Percentiles rank a stretch among this genome's conserved stretches.
Evolutionary conservation across 176 grass and related monocot species (phyloP).

Genomic region (Bothriochloa decipiens): DNA sequence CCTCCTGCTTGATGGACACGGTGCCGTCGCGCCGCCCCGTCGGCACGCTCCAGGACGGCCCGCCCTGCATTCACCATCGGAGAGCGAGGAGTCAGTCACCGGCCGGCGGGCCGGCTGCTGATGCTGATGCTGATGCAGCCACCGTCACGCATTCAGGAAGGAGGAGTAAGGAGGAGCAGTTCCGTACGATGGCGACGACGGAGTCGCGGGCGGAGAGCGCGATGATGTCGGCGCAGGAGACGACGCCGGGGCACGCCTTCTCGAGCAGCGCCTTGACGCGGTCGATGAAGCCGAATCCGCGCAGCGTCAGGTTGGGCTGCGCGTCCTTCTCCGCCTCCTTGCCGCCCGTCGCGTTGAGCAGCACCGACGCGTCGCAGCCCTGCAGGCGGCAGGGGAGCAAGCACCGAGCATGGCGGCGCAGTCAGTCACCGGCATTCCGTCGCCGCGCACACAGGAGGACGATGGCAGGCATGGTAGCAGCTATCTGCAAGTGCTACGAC

Average conservation of each 20-base stretch:
- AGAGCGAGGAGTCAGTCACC: too few relatives aligned
- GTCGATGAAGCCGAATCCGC: conserved; percentile 78
- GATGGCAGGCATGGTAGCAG: background rate
- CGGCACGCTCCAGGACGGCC: conserved; percentile 80
- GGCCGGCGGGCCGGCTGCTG: too few relatives aligned
- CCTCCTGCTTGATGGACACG: conserved; percentile 72
- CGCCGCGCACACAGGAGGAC: too few relatives aligned
- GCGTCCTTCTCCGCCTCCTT: conserved; percentile 72
- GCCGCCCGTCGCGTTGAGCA: conserved; percentile 67
- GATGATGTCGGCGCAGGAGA: conserved; percentile 89
- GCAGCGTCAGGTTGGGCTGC: conserved; percentile 71
- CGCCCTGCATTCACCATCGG: conserved; percentile 51
- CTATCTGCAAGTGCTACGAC: background rate
- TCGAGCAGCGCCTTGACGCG: conserved; percentile 70
- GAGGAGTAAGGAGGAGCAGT: too few relatives aligned
- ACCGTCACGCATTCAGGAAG: too few relatives aligned
- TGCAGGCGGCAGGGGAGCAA: background rate
- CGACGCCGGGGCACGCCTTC: conserved; percentile 84
- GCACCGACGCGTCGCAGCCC: conserved; percentile 90
- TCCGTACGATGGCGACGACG: conserved; percentile 61
- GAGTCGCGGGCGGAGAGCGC: conserved; percentile 81
- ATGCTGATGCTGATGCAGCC: too few relatives aligned
- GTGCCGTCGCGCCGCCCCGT: conserved; percentile 84
- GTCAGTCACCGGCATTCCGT: background rate
- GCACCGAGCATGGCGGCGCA: too few relatives aligned